phyloP scores from a whole-genome alignment of 2,329 filamentous ascomycete genomes.

The Phialocephala subalpina region DNA sequence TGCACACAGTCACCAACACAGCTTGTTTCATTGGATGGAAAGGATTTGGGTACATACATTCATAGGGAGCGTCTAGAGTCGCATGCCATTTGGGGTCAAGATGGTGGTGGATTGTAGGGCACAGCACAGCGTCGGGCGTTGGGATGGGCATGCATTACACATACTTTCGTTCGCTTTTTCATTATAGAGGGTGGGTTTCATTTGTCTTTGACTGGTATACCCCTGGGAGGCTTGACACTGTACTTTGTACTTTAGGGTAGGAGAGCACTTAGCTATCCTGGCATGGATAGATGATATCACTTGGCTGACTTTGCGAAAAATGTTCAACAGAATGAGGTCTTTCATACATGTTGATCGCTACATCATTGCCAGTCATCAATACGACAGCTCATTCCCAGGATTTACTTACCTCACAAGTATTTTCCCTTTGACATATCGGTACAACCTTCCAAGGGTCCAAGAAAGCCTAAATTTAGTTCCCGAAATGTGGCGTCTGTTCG shows the following conservation, averaged over 20 bases:
- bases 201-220: conserved; percentile 21
- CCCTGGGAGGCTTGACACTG: conserved; percentile 14
- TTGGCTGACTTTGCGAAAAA: not conserved
- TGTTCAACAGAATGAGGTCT: not conserved
- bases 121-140: conserved; percentile 36
- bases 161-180: conserved; percentile 12
- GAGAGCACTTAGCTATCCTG: not conserved
- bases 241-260: not conserved
- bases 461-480: conserved; percentile 5
- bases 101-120: conserved; percentile 13
- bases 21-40: not conserved
- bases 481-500: conserved; percentile 1
- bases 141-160: conserved; percentile 24
- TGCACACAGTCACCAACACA: not conserved
- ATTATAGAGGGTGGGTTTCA: conserved; percentile 16
- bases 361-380: too few species aligned
- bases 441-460: not conserved
- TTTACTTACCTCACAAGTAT: not conserved
- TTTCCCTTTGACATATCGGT: not conserved
- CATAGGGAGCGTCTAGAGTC: not conserved
- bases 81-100: conserved; percentile 8
- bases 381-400: not conserved
- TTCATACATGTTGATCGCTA: too few species aligned
- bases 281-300: not conserved
- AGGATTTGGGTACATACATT: not conserved